phyloP scores from a whole-genome alignment of 2,329 filamentous ascomycete genomes.

The Curvularia sp. region DNA sequence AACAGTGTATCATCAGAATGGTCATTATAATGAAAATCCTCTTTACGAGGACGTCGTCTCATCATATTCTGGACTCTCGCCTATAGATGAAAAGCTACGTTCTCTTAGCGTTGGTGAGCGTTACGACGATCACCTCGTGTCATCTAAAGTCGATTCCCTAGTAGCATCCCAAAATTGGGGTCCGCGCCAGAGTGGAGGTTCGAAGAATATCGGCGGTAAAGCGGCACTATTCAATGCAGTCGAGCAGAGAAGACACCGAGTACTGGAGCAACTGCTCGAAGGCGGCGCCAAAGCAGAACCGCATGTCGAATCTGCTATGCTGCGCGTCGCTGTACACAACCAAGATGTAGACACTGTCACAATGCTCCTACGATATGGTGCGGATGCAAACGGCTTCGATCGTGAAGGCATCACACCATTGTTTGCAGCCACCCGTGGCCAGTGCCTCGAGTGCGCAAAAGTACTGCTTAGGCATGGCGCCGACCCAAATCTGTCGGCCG shows the following conservation, averaged over 20 bases:
- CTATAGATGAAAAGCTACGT: conserved; percentile 38
- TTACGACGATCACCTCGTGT: conserved; percentile 31
- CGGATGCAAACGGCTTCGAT: conserved; percentile 43
- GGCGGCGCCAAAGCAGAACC: conserved; percentile 42
- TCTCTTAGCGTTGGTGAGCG: conserved; percentile 35
- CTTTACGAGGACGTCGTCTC: conserved; percentile 32
- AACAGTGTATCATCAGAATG: conserved; percentile 35
- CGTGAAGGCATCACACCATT: conserved; percentile 42
- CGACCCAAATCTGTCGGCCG: conserved; percentile 36
- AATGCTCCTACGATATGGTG: conserved; percentile 40
- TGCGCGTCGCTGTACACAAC: conserved; percentile 41
- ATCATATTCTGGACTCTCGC: conserved; percentile 32
- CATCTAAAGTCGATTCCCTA: conserved; percentile 29
- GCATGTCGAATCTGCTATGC: conserved; percentile 42
- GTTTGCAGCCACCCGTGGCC: conserved; percentile 36
- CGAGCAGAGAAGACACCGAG: conserved; percentile 70
- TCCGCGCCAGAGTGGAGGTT: conserved; percentile 32
- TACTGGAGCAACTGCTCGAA: conserved; percentile 49
- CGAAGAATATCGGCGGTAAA: conserved; percentile 45
- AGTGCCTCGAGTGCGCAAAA: conserved; percentile 56
- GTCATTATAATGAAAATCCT: conserved; percentile 31
- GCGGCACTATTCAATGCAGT: conserved; percentile 61
- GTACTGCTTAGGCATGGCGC: conserved; percentile 40
- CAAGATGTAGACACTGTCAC: conserved; percentile 41
- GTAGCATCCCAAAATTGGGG: conserved; percentile 26